phyloP scores from a whole-genome alignment of 2,329 filamentous ascomycete genomes.

The Pseudogymnoascus sp. region DNA sequence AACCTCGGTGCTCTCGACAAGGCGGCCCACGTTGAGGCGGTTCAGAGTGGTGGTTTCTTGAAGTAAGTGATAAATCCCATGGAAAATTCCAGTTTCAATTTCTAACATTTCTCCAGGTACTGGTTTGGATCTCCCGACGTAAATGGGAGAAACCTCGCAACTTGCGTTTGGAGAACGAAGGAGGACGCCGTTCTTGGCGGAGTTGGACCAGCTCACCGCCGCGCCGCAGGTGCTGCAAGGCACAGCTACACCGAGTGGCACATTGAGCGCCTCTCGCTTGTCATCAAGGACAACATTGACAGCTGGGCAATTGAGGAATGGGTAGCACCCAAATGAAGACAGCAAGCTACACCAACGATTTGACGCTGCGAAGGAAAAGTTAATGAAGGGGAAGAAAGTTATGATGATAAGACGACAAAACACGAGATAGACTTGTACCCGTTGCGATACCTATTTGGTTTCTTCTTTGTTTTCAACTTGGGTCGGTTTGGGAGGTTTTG shows the following conservation, averaged over 20 bases:
- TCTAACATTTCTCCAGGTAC: constrained; percentile 44
- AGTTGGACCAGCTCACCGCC: constrained; percentile 48
- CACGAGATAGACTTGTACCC: constrained; percentile 2
- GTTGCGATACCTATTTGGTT: constrained; percentile 1
- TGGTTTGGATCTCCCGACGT: constrained; percentile 75
- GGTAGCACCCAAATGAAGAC: constrained; percentile 25
- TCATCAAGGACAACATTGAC: constrained; percentile 54
- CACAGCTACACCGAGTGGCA: constrained; percentile 57
- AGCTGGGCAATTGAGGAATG: constrained; percentile 57
- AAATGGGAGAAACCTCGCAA: constrained; percentile 70
- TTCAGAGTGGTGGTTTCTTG: constrained; percentile 68
- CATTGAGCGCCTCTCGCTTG: constrained; percentile 62
- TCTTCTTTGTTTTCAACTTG: neutral
- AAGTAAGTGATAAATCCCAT: constrained; percentile 43
- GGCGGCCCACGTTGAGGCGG: constrained; percentile 71
- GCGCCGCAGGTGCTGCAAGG: constrained; percentile 57
- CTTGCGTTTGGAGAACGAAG: constrained; percentile 57
- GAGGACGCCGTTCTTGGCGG: constrained; percentile 52
- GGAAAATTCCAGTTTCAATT: neutral
- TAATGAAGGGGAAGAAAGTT: neutral
- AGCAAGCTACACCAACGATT: neutral
- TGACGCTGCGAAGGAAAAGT: neutral
- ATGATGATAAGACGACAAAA: constrained; percentile 1
- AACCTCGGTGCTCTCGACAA: constrained; percentile 67
- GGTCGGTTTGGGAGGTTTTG: neutral